A percentile compares a stretch with the other conserved stretches of the same genome.
phyloP scores from a whole-genome alignment of 768 basidiomycete species.

The Tulasnella sp. region DNA sequence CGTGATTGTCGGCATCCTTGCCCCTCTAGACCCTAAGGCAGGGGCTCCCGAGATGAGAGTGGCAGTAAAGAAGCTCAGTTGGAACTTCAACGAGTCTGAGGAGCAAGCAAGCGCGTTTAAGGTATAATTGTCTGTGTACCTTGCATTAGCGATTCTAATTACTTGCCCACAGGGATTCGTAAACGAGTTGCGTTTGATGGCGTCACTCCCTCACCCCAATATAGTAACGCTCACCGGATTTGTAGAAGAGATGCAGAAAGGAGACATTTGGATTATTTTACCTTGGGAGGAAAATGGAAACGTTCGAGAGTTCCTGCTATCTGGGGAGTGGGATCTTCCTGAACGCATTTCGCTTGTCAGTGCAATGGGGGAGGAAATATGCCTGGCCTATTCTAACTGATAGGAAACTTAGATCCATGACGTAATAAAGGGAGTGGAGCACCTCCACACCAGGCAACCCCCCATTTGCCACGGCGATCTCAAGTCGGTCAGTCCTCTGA shows the following conservation, averaged over 20 bases:
- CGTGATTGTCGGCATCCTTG: no score
- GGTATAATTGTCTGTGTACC: not conserved
- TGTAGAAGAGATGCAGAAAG: not conserved
- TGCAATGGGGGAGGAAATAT: no score
- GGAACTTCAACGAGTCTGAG: not conserved
- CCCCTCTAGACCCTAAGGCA: no score
- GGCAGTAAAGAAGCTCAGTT: not conserved
- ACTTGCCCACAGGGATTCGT: not conserved
- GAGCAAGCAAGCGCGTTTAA: not conserved
- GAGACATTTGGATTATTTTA: not conserved
- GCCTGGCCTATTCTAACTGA: no score
- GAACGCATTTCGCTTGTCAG: not conserved
- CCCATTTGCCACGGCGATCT: not conserved
- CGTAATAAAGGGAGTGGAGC: not conserved
- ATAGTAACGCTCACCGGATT: not conserved
- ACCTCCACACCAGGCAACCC: not conserved
- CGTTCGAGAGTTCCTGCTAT: not conserved
- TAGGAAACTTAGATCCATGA: not conserved
- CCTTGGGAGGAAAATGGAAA: not conserved
- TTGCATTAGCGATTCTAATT: not conserved
- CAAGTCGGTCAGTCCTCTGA: not conserved
- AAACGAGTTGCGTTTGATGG: not conserved
- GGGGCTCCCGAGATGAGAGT: no score
- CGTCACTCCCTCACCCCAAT: not conserved
- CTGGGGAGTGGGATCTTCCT: not conserved